phyloP scores from a whole-genome alignment of 1,139 yeast species.

The Meyerozyma carpophila region DNA sequence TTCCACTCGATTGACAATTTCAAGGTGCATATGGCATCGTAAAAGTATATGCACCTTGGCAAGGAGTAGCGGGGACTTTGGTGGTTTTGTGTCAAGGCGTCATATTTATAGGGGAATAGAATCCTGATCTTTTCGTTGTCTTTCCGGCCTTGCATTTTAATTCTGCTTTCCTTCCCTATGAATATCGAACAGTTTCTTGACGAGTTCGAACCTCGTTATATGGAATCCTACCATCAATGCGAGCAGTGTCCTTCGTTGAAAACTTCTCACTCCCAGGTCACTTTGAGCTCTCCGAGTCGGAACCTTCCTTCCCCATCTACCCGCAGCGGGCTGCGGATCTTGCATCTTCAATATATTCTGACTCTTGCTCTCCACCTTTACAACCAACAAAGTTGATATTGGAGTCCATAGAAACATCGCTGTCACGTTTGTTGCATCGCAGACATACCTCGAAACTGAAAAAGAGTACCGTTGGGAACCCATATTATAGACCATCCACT shows the following conservation, averaged over 20 bases:
- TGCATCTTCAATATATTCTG: slow-evolving; percentile 1
- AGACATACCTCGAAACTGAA: not conserved
- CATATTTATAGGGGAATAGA: not conserved
- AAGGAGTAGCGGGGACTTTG: slow-evolving; percentile 1
- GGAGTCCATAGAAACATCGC: not conserved
- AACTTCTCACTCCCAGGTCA: not conserved
- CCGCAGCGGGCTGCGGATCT: slow-evolving; percentile 1
- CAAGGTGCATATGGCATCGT: not conserved
- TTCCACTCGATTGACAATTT: not conserved
- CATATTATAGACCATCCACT: slow-evolving; percentile 8
- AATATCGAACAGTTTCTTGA: slow-evolving; percentile 1
- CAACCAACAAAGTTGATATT: not conserved
- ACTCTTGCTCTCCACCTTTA: not conserved
- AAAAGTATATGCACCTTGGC: not conserved
- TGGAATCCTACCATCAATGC: slow-evolving; percentile 1
- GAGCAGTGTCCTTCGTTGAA: not conserved
- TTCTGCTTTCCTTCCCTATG: not conserved
- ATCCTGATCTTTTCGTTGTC: not conserved
- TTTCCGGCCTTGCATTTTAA: not conserved
- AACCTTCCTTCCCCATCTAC: not conserved
- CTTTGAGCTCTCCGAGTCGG: not conserved
- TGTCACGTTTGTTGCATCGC: not conserved
- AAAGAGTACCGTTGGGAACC: slow-evolving; percentile 8
- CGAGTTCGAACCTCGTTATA: slow-evolving; percentile 1
- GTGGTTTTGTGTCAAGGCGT: slow-evolving; percentile 1